Evolutionary conservation across 2,329 filamentous ascomycete species (phyloP), one percentile per base, ranked within the genome.

Genomic region (Microdochium bolleyi): DNA sequence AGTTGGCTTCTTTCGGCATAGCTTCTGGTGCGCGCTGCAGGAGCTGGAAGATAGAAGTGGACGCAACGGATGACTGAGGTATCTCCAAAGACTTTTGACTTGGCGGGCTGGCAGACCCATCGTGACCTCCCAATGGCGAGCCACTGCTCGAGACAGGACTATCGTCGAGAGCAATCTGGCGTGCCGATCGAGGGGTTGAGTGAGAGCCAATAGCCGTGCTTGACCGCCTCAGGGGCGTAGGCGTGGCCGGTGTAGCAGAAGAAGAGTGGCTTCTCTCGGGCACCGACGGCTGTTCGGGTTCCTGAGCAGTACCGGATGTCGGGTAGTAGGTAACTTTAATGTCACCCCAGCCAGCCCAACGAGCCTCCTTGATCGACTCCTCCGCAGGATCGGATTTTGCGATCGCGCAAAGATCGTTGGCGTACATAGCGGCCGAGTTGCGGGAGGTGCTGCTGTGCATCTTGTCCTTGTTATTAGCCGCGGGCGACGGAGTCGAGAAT

Each of bases 281-380:
- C 25, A 60, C 27, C n/a, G 59, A 50, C 22, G 65, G 58, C 24
- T 52, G 62, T 41, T 51, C 32, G 9, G 44, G 62, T 54, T 50
- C 68, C 54, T 50, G 67, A 37, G 53, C 67, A 64, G 49, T 67
- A 63, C 38, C 62, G 16, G 63, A 60, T 69, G 72, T 70, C 2
- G 80, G 78, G 62, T 96, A 96, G 69, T 95, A 97, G 21, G 84
- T 81, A 51, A 97, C 72, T 61, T 84, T 85, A 49, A 97, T 79
- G 63, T 87, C 84, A 22, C 87, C 88, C 86, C 90, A 95, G 53
- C 88, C 84, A 55, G 84, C 80, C 85, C 88, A 95, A 22, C 75
- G 70, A 37, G 60, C 51, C 49, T 59, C 59, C 3, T 56, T 49
- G 7, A 7, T 13, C 13, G n/a, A 22, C 14, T 24, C 21, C 50